phyloP scores from a whole-genome alignment of 108 stramenopile species.

The Pseudonitzschia delicatissima region DNA sequence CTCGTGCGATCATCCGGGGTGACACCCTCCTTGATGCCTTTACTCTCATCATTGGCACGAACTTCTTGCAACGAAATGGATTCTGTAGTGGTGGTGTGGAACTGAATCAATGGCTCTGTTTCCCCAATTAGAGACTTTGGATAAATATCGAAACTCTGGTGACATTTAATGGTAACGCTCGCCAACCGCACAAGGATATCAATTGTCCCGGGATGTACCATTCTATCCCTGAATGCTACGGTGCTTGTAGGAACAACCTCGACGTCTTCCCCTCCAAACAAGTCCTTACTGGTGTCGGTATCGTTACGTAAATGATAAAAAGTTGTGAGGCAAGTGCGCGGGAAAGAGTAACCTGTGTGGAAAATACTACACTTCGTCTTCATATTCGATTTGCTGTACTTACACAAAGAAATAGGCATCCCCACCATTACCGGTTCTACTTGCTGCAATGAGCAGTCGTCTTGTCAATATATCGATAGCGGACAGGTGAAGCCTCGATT shows the following conservation, averaged over 20 bases:
- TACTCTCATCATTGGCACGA: slow-evolving; percentile 36
- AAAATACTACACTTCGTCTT: background rate
- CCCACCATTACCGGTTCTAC: slow-evolving; percentile 83
- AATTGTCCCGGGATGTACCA: slow-evolving; percentile 56
- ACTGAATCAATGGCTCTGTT: slow-evolving; percentile 76
- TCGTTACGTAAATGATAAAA: background rate
- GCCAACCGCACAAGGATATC: slow-evolving; percentile 74
- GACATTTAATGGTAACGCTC: slow-evolving; percentile 75
- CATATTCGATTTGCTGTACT: slow-evolving; percentile 9
- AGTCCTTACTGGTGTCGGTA: slow-evolving; percentile 38
- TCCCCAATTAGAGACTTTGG: slow-evolving; percentile 67
- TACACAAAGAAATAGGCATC: slow-evolving; percentile 83
- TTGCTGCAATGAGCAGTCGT: slow-evolving; percentile 74
- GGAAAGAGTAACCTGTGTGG: too few species aligned
- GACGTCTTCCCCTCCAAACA: slow-evolving; percentile 87
- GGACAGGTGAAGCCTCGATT: slow-evolving; percentile 43
- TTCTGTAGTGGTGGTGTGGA: slow-evolving; percentile 88
- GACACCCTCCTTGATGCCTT: slow-evolving; percentile 5
- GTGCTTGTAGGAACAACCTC: slow-evolving; percentile 73
- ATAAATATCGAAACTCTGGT: slow-evolving; percentile 83
- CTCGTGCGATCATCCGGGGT: background rate
- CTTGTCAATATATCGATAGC: slow-evolving; percentile 72
- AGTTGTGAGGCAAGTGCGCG: background rate
- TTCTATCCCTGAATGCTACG: slow-evolving; percentile 23
- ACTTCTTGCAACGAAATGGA: slow-evolving; percentile 70